These are phyloP conservation scores for Aspergillus sp. DNA, from an alignment of 2,329 filamentous ascomycete genomes.

Conservation along the genomic window DNA sequence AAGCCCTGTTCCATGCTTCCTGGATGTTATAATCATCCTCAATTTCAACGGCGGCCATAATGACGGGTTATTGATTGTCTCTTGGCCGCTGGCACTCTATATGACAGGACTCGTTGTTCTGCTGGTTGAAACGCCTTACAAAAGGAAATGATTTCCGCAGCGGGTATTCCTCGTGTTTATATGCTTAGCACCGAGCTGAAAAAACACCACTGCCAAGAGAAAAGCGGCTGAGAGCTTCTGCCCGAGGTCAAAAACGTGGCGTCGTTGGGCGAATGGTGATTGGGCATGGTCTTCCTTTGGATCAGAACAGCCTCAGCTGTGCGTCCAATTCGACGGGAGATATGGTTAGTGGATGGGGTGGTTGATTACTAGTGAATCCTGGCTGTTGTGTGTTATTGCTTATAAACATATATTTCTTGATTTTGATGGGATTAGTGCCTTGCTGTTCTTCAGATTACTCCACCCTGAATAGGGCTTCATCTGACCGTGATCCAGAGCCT, in stretches of 20 bases:
- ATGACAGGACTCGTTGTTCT: neutral
- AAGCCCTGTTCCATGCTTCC: constrained; percentile 16
- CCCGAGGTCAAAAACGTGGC: neutral
- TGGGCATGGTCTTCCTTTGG: too few relatives aligned
- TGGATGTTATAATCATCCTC: constrained; percentile 15
- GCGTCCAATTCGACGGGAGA: too few relatives aligned
- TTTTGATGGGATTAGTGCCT: too few relatives aligned
- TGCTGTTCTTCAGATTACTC: too few relatives aligned
- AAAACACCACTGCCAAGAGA: neutral
- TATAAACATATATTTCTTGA: too few relatives aligned
- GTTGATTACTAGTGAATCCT: too few relatives aligned
- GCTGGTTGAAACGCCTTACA: neutral
- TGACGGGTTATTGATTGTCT: neutral
- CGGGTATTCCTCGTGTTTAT: neutral
- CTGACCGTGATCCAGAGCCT: too few relatives aligned
- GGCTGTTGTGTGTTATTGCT: too few relatives aligned
- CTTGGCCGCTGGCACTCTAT: neutral
- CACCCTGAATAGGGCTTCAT: too few relatives aligned
- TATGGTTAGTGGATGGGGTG: too few relatives aligned
- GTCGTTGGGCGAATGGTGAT: neutral
- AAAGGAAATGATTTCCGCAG: neutral
- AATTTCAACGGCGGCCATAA: neutral
- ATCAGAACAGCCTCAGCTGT: too few relatives aligned
- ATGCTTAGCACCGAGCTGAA: neutral
- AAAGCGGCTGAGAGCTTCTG: neutral